These are phyloP conservation scores for Protomyces gravidus DNA, from an alignment of 1,139 yeast genomes.

Conservation along the genomic window DNA sequence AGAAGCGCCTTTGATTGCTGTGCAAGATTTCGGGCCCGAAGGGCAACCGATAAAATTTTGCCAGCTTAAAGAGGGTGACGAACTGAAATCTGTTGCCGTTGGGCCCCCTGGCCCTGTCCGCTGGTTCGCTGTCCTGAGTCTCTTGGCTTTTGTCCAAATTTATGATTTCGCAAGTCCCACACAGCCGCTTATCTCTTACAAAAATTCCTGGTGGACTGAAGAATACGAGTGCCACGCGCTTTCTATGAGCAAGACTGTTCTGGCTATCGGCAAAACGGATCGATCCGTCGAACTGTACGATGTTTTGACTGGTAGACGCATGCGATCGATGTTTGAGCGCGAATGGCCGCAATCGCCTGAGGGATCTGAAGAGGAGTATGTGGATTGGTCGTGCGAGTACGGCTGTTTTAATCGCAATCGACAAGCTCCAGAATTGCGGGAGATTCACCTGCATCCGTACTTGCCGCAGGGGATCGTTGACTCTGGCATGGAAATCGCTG, in stretches of 20 bases:
- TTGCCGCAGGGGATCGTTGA: conserved; percentile 4
- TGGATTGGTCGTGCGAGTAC: too few species aligned
- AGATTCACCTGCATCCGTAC: conserved; percentile 3
- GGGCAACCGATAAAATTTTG: too few species aligned
- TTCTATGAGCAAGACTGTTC: neutral
- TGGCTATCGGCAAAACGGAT: conserved; percentile 10
- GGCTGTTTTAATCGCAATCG: too few species aligned
- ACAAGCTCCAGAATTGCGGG: neutral
- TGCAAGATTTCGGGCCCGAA: too few species aligned
- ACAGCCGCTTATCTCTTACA: neutral
- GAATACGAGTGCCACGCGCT: neutral
- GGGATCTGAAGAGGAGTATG: too few species aligned
- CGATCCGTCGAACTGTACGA: conserved; percentile 6
- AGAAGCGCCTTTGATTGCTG: too few species aligned
- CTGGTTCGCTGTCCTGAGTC: neutral
- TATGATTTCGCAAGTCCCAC: neutral
- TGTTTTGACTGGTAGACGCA: neutral
- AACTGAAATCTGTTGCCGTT: neutral
- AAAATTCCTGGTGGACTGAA: neutral
- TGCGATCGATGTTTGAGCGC: conserved; percentile 3
- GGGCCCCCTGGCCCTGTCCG: conserved; percentile 2
- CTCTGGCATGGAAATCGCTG: neutral
- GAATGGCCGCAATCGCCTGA: conserved; percentile 3
- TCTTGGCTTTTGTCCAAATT: neutral
- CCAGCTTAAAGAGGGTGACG: too few species aligned